Evolutionary conservation across 2,329 filamentous ascomycete species (phyloP).

Genomic region (Zarea fungicola): DNA sequence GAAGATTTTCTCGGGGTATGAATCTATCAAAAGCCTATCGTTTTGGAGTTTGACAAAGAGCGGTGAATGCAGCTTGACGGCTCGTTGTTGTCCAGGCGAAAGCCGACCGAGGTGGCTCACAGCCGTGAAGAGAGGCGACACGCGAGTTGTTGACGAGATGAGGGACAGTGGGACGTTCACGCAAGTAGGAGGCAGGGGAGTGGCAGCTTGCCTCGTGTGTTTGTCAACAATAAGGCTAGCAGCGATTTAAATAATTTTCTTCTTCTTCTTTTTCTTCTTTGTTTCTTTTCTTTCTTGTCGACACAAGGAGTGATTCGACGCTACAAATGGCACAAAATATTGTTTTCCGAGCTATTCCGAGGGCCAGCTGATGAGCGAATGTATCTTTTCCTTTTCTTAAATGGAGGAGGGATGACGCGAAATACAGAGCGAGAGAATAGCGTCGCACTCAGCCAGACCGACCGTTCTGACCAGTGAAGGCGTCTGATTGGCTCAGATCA

Average conservation of each 20-base stretch:
- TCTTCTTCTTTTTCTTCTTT: neutral
- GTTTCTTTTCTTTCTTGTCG: constrained; percentile 6
- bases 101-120: neutral
- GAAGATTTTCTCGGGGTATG: constrained; percentile 12
- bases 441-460: constrained; percentile 26
- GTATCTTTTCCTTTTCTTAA: constrained; percentile 1
- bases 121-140: too few species aligned
- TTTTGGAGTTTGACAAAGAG: constrained; percentile 58
- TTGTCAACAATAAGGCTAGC: neutral
- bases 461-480: constrained; percentile 56
- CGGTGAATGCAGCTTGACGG: constrained; percentile 67
- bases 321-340: constrained; percentile 2
- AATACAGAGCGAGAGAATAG: constrained; percentile 15
- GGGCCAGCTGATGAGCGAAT: constrained; percentile 4
- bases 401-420: constrained; percentile 1
- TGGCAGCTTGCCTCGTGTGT: neutral
- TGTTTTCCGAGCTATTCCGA: constrained; percentile 1
- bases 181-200: constrained; percentile 4
- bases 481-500: constrained; percentile 44
- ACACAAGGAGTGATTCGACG: neutral
- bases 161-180: neutral
- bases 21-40: constrained; percentile 34
- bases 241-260: constrained; percentile 4
- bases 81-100: constrained; percentile 18
- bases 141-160: constrained; percentile 1